These are phyloP conservation scores for Cercospora beticola DNA, from an alignment of 2,329 filamentous ascomycete genomes.

Conservation along the genomic window DNA sequence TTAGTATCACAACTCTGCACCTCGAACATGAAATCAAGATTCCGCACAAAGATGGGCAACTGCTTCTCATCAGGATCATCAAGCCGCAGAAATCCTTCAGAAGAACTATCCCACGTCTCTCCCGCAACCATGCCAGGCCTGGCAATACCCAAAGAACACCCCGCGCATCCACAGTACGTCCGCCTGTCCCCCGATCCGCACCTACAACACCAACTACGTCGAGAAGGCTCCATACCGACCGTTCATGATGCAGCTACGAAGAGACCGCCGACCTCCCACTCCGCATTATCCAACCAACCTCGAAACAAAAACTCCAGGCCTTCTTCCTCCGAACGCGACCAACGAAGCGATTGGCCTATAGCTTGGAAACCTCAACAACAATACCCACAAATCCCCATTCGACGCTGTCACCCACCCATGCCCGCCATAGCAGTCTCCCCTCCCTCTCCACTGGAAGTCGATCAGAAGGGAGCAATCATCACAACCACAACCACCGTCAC, in stretches of 20 bases:
- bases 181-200: background rate
- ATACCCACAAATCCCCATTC: background rate
- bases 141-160: slow-evolving; percentile 4
- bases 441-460: background rate
- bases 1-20: background rate
- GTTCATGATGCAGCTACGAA: background rate
- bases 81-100: background rate
- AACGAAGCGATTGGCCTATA: slow-evolving; percentile 4
- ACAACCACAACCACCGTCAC: background rate
- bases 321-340: background rate
- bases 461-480: background rate
- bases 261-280: background rate
- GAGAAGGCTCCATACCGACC: slow-evolving; percentile 2
- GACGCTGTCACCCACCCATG: background rate
- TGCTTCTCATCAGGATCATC: slow-evolving; percentile 9
- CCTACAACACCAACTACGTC: background rate
- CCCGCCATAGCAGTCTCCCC: background rate
- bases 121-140: slow-evolving; percentile 6
- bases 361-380: slow-evolving; percentile 2
- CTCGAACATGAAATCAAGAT: slow-evolving; percentile 5
- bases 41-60: slow-evolving; percentile 10
- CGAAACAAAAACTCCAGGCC: background rate
- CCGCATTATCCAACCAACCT: background rate
- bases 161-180: slow-evolving; percentile 14
- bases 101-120: slow-evolving; percentile 2